Percentiles rank a stretch among this genome's conserved stretches.
These are phyloP conservation scores for Hondaea fermentalgiana DNA, from an alignment of 108 stramenopile genomes.

Conservation along the genomic window DNA sequence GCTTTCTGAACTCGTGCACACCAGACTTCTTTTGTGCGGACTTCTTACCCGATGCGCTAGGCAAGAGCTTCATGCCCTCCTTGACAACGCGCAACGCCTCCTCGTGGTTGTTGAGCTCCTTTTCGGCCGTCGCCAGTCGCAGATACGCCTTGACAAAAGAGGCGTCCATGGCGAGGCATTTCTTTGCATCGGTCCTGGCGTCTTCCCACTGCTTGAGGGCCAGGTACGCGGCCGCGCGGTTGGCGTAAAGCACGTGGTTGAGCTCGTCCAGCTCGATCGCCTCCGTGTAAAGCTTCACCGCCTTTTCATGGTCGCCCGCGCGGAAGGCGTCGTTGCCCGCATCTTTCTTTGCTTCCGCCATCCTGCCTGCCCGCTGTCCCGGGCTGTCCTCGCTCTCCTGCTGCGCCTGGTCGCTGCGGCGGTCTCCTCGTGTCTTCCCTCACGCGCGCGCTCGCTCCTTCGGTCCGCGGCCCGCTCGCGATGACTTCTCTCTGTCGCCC, in stretches of 20 bases:
- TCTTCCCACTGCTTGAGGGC: constrained; percentile 9
- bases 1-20: neutral
- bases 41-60: neutral
- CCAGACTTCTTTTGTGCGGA: neutral
- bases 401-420: too few species aligned
- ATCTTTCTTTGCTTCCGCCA: neutral
- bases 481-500: too few species aligned
- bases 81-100: neutral
- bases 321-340: constrained; percentile 11
- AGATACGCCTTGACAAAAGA: neutral
- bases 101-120: neutral
- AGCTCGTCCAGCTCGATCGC: neutral
- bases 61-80: neutral
- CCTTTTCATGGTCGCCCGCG: neutral
- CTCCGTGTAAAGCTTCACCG: constrained; percentile 13
- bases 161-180: neutral
- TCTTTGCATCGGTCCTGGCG: neutral
- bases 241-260: neutral
- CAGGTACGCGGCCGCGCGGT: neutral
- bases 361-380: neutral
- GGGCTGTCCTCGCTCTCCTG: too few species aligned
- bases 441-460: too few species aligned
- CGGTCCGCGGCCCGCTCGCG: too few species aligned
- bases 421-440: too few species aligned
- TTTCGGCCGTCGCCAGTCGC: constrained; percentile 10